phyloP scores from a whole-genome alignment of 495 filamentous ascomycete genomes.

The Lichenothelia convexa region DNA sequence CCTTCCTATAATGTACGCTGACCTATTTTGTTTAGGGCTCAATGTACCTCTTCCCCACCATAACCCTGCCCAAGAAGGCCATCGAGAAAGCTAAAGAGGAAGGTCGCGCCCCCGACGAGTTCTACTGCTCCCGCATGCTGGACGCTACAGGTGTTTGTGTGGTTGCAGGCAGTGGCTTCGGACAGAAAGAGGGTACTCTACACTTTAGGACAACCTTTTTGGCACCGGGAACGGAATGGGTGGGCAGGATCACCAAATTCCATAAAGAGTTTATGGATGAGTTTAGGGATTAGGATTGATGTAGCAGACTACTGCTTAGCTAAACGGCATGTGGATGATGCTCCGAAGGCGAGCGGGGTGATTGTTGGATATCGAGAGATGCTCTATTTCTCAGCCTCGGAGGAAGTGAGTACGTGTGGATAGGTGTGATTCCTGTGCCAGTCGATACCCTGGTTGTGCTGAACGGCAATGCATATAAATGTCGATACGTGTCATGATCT shows the following conservation, averaged over 20 bases:
- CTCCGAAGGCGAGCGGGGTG: neutral
- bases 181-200: conserved; percentile 75
- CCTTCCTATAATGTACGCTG: neutral
- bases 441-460: too few species aligned
- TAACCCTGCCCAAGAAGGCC: conserved; percentile 58
- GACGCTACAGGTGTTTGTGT: conserved; percentile 94
- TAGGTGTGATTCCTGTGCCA: too few species aligned
- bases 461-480: too few species aligned
- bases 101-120: conserved; percentile 67
- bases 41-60: conserved; percentile 98
- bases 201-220: conserved; percentile 97
- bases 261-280: conserved; percentile 83
- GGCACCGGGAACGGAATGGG: conserved; percentile 90
- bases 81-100: conserved; percentile 54
- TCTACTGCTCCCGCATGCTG: conserved; percentile 75
- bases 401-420: too few species aligned
- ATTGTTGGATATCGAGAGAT: too few species aligned
- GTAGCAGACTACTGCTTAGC: too few species aligned
- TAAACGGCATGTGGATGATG: too few species aligned
- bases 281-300: conserved; percentile 29
- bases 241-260: conserved; percentile 71
- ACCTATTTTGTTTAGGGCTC: conserved; percentile 38
- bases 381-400: neutral
- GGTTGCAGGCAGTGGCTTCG: conserved; percentile 81
- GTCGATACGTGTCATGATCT: too few species aligned